Evolutionary conservation across 1,284 basidiomycete genomes (phyloP), one percentile per base, ranked within the genome.

Genomic region (Papiliotrema flavescens): DNA sequence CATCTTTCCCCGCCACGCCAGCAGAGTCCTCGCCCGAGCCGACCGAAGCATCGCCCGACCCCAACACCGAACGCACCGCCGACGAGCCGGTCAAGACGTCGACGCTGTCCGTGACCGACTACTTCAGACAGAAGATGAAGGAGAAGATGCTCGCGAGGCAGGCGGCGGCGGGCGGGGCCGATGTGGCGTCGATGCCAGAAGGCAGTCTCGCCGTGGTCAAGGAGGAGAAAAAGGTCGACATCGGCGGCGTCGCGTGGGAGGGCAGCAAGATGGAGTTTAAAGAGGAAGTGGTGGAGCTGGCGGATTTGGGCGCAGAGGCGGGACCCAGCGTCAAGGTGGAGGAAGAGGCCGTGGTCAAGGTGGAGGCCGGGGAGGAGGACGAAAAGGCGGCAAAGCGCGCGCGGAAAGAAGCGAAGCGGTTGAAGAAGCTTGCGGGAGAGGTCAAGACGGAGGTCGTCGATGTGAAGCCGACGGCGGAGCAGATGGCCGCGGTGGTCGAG

Each of bases 91-190:
- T 71, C 40, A 62, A 57, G 3, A 73, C 59, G 3, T 69, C 73
- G 7, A 64, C 65, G 15, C 53, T 77, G 7, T 74, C 72, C 3
- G 74, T 77, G 0, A 58, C 64, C 34, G 75, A 77, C 53, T 77
- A 77, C 54, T 77, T 77, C 56, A 64, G 72, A 17, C 66, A 70
- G 51, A 73, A 72, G 61, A 62, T 77, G 60, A 60, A 71, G n/a
- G 71, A 73, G 53, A 73, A 73, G 60, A 69, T 69, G 57, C 59
- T 67, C 1, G 64, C 67, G 20, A 54, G 75, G 15, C 65, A 69
- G 50, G 64, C 54, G 13, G 49, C 55, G 9, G 46, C 46, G 3
- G 20, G 36, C 22, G 48, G 49, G 19, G n/a, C 41, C 3, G 24
- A 44, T 17, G 53, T 56, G 8, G 55, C 61, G 7, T 56, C 61